Conservation (phyloP, 106 monocot species). For the Platanthera guangdongensis region DNA sequence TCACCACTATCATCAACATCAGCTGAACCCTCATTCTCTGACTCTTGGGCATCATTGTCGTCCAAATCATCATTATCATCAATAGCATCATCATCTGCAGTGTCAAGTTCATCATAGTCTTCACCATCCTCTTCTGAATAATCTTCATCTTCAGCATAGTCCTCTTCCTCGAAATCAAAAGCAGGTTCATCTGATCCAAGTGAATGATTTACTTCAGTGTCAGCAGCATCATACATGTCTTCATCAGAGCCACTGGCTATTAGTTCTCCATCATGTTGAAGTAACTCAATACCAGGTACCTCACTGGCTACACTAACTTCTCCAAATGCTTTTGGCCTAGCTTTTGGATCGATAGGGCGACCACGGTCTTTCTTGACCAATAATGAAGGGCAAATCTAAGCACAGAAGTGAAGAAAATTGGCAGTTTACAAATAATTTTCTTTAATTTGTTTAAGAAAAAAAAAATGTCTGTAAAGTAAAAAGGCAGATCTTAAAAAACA, state of each 20-base stretch:
- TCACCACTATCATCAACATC: slow-evolving; percentile 20
- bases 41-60: slow-evolving; percentile 5
- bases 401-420: too few species aligned
- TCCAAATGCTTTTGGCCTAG: too few species aligned
- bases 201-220: slow-evolving; percentile 14
- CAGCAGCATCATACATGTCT: slow-evolving; percentile 20
- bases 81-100: background rate
- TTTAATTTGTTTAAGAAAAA: too few species aligned
- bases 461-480: background rate
- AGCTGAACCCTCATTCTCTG: slow-evolving; percentile 6
- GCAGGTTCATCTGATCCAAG: background rate
- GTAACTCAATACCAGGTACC: slow-evolving; percentile 13
- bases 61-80: slow-evolving; percentile 16
- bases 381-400: background rate
- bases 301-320: too few species aligned
- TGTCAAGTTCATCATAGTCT: background rate
- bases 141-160: slow-evolving; percentile 11
- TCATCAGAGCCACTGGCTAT: slow-evolving; percentile 20
- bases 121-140: slow-evolving; percentile 9
- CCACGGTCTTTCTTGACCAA: slow-evolving; percentile 94
- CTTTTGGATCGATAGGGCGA: slow-evolving; percentile 20
- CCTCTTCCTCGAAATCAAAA: slow-evolving; percentile 11
- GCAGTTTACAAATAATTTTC: too few species aligned
- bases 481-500: too few species aligned
- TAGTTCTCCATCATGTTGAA: slow-evolving; percentile 42